Conservation (phyloP, 768 basidiomycete species). For the Lactarius hatsudake region DNA sequence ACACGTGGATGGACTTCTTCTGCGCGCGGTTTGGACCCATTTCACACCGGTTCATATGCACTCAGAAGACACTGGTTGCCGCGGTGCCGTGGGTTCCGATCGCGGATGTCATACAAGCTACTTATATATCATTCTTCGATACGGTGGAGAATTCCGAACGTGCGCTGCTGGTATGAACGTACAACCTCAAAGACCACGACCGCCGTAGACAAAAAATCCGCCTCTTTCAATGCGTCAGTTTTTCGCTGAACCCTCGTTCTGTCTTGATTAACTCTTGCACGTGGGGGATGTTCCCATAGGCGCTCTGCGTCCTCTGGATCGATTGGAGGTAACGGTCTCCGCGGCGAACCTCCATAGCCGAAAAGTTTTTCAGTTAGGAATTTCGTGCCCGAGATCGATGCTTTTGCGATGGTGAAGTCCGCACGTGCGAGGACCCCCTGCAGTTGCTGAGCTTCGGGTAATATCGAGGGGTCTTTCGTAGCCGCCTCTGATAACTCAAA, state of each 20-base stretch:
- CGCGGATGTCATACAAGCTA: neutral
- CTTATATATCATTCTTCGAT: neutral
- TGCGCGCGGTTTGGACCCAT: neutral
- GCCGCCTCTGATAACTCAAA: constrained; percentile 61
- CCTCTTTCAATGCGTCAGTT: constrained; percentile 28
- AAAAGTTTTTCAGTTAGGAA: constrained; percentile 66
- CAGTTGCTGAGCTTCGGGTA: constrained; percentile 66
- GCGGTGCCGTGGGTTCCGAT: neutral
- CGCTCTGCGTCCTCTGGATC: constrained; percentile 51
- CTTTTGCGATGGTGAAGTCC: constrained; percentile 75
- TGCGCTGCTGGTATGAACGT: neutral
- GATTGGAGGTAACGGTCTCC: constrained; percentile 73
- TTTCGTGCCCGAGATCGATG: constrained; percentile 83
- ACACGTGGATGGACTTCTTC: neutral
- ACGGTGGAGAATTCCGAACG: neutral
- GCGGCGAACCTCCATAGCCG: constrained; percentile 80
- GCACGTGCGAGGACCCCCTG: constrained; percentile 81
- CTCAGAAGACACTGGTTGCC: neutral
- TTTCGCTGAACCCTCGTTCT: constrained; percentile 56
- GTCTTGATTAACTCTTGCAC: constrained; percentile 63
- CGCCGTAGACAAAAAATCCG: neutral
- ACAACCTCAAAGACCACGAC: neutral
- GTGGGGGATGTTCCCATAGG: constrained; percentile 71
- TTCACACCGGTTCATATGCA: neutral
- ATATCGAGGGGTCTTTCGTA: constrained; percentile 50